These are phyloP conservation scores for Tarenaya hassleriana DNA, from an alignment of 345 rosid species.

Conservation along the genomic window DNA sequence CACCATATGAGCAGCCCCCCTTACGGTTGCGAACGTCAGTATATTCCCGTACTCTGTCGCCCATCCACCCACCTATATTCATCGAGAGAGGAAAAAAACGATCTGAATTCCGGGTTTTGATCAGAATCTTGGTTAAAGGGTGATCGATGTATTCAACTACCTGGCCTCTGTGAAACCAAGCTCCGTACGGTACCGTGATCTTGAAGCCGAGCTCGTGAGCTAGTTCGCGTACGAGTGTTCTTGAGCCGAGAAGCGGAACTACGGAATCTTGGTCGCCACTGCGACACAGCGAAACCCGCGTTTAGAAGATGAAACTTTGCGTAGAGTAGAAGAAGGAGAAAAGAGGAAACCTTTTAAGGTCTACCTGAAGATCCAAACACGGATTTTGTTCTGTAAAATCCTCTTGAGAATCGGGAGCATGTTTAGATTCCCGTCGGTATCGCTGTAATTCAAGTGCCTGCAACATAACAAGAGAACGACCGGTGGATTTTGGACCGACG, in stretches of 20 bases:
- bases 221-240: conserved; percentile 69
- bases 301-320: not conserved
- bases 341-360: not conserved
- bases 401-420: conserved; percentile 74
- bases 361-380: conserved; percentile 84
- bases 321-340: not conserved
- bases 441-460: conserved; percentile 56
- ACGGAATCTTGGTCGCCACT: conserved; percentile 94
- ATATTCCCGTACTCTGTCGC: conserved; percentile 67
- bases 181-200: conserved; percentile 60
- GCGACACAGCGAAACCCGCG: not conserved
- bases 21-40: conserved; percentile 68
- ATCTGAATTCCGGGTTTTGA: not conserved
- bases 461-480: too few relatives aligned
- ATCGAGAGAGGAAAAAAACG: not conserved
- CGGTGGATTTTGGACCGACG: too few relatives aligned
- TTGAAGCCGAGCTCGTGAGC: conserved; percentile 59
- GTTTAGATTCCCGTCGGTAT: conserved; percentile 48
- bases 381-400: conserved; percentile 49
- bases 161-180: conserved; percentile 96
- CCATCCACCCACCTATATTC: conserved; percentile 76
- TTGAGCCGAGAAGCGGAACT: conserved; percentile 68
- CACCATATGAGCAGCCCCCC: conserved; percentile 97
- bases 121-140: not conserved
- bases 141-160: conserved; percentile 34